These are phyloP conservation scores for Citrus hindsii DNA, from an alignment of 345 rosid species.

Conservation along the genomic window DNA sequence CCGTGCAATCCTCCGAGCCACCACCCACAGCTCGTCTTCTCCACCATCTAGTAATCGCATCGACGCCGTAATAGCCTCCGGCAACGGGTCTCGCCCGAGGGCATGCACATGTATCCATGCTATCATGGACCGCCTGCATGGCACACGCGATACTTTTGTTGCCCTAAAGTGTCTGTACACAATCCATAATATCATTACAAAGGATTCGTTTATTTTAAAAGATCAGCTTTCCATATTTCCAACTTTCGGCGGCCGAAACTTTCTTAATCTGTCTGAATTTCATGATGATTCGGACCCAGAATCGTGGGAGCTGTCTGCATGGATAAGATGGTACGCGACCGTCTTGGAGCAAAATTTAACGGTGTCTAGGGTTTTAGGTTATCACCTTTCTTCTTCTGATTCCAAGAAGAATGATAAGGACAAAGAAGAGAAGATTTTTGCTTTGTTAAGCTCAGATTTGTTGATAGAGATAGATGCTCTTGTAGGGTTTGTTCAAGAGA, in stretches of 20 bases:
- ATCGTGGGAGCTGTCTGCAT: slow-evolving; percentile 33
- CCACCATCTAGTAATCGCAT: slow-evolving; percentile 35
- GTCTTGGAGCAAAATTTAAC: slow-evolving; percentile 39
- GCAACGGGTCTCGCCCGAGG: slow-evolving; percentile 21
- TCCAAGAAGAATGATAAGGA: background rate
- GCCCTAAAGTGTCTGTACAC: slow-evolving; percentile 55
- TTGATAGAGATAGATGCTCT: slow-evolving; percentile 35
- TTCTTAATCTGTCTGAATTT: slow-evolving; percentile 42
- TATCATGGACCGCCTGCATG: slow-evolving; percentile 44
- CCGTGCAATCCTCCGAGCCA: slow-evolving; percentile 41
- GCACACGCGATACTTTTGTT: slow-evolving; percentile 36
- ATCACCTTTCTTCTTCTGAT: slow-evolving; percentile 17
- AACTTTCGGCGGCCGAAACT: slow-evolving; percentile 39
- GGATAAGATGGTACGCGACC: slow-evolving; percentile 68
- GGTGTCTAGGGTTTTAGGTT: slow-evolving; percentile 40
- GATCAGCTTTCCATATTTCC: slow-evolving; percentile 44
- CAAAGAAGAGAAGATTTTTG: slow-evolving; percentile 14
- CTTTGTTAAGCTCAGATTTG: slow-evolving; percentile 26
- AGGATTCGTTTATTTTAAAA: slow-evolving; percentile 37
- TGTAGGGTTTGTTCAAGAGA: slow-evolving; percentile 23
- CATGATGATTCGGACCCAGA: slow-evolving; percentile 32
- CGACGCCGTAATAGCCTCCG: slow-evolving; percentile 34
- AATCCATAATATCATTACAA: slow-evolving; percentile 34
- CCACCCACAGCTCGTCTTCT: slow-evolving; percentile 31
- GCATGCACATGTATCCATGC: slow-evolving; percentile 37